phyloP scores from a whole-genome alignment of 768 basidiomycete species.

The Suillus decipiens region DNA sequence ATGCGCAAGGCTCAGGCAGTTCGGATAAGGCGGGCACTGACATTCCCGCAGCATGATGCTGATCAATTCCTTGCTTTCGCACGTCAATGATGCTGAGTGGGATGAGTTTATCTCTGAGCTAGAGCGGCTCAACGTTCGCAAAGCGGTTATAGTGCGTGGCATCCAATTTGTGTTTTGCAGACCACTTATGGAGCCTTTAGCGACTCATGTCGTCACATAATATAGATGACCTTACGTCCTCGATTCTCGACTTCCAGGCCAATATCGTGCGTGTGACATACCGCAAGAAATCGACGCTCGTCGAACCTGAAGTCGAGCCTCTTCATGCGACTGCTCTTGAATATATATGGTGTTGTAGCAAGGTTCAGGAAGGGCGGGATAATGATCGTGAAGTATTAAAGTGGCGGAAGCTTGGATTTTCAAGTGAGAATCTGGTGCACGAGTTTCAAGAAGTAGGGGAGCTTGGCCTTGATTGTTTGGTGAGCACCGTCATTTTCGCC shows the following conservation, averaged over 20 bases:
- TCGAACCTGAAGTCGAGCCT: constrained; percentile 66
- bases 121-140: constrained; percentile 75
- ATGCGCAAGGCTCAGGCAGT: constrained; percentile 12
- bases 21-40: not conserved
- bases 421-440: constrained; percentile 67
- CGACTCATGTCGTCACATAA: constrained; percentile 83
- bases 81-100: constrained; percentile 78
- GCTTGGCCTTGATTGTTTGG: constrained; percentile 81
- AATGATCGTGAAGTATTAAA: constrained; percentile 52
- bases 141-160: constrained; percentile 73
- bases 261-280: constrained; percentile 79
- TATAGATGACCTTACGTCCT: constrained; percentile 79
- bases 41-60: constrained; percentile 70
- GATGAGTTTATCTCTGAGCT: constrained; percentile 75
- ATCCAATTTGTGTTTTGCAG: constrained; percentile 4
- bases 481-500: constrained; percentile 34
- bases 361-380: constrained; percentile 54
- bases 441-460: constrained; percentile 82
- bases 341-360: constrained; percentile 69
- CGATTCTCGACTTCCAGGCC: constrained; percentile 86
- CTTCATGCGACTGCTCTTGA: constrained; percentile 57
- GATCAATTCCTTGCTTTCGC: constrained; percentile 81
- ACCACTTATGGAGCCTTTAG: constrained; percentile 38
- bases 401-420: constrained; percentile 82
- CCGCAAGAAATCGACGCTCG: constrained; percentile 76